Conservation (phyloP, 1,139 yeast species). For the Pichiaceae sp. region DNA sequence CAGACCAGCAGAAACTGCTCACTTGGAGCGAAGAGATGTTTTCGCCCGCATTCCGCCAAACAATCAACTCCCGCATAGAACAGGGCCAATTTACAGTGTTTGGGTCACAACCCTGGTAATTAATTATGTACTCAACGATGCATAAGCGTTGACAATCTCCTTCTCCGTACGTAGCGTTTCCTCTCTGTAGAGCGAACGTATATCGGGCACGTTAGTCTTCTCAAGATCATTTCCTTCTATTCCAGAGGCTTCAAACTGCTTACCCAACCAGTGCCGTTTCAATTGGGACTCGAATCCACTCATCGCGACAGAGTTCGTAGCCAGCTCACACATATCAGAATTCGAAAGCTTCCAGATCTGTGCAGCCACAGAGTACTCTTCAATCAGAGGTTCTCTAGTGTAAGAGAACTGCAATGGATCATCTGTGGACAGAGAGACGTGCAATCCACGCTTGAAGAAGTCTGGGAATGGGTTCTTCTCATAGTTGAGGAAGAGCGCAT, state of each 20-base stretch:
- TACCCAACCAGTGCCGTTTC: constrained; percentile 91
- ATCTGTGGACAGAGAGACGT: constrained; percentile 86
- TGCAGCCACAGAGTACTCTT: constrained; percentile 96
- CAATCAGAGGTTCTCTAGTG: constrained; percentile 96
- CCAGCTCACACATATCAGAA: constrained; percentile 94
- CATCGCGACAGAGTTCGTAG: constrained; percentile 76
- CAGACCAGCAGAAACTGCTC: not conserved
- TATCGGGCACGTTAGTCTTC: constrained; percentile 90
- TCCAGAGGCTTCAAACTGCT: constrained; percentile 52
- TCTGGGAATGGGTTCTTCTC: constrained; percentile 89
- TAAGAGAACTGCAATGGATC: constrained; percentile 94
- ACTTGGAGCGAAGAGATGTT: not conserved
- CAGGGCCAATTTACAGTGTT: not conserved
- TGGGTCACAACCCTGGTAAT: not conserved
- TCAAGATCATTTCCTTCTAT: constrained; percentile 79
- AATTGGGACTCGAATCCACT: constrained; percentile 85
- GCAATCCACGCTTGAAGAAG: constrained; percentile 87
- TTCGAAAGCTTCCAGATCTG: constrained; percentile 89
- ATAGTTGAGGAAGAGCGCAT: constrained; percentile 89
- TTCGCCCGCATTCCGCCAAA: not conserved
- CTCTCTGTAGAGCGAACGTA: constrained; percentile 71
- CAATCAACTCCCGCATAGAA: not conserved
- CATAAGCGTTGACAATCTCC: constrained; percentile 59
- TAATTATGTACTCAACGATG: constrained; percentile 7
- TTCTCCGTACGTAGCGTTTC: constrained; percentile 76